A percentile compares a stretch with the other conserved stretches of the same genome.
Conservation (phyloP, 306 rosid species). For the Glycine soja region DNA sequence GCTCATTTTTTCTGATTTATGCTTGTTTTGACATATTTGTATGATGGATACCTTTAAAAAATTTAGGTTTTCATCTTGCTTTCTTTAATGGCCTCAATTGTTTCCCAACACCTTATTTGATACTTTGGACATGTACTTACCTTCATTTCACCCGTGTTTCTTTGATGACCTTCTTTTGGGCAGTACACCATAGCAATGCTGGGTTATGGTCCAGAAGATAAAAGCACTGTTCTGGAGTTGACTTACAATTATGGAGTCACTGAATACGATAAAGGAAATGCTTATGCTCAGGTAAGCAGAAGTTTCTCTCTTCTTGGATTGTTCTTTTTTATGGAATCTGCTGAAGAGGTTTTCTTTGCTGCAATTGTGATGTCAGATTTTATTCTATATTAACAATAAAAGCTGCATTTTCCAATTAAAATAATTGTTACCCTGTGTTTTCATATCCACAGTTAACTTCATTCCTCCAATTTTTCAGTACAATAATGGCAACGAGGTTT, state of each 20-base stretch:
- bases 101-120: slow-evolving; percentile 27
- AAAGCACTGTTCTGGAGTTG: slow-evolving; percentile 85
- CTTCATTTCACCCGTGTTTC: slow-evolving; percentile 26
- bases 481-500: background rate
- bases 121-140: slow-evolving; percentile 34
- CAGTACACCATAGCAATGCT: slow-evolving; percentile 89
- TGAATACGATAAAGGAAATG: slow-evolving; percentile 91
- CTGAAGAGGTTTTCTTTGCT: slow-evolving; percentile 24
- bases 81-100: background rate
- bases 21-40: slow-evolving; percentile 21
- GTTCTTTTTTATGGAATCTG: slow-evolving; percentile 35
- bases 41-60: too few relatives aligned
- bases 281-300: slow-evolving; percentile 81
- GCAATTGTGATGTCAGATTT: slow-evolving; percentile 31
- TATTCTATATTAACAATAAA: slow-evolving; percentile 8
- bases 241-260: slow-evolving; percentile 96
- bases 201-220: slow-evolving; percentile 98
- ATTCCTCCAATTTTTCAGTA: background rate
- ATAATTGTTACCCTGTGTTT: slow-evolving; percentile 27
- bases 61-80: too few relatives aligned
- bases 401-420: slow-evolving; percentile 8
- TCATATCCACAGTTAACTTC: background rate
- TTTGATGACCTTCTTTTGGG: slow-evolving; percentile 34
- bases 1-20: slow-evolving; percentile 31
- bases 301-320: slow-evolving; percentile 29